Conservation (phyloP, 805 yeast genomes). For the Candida hungchunana region DNA sequence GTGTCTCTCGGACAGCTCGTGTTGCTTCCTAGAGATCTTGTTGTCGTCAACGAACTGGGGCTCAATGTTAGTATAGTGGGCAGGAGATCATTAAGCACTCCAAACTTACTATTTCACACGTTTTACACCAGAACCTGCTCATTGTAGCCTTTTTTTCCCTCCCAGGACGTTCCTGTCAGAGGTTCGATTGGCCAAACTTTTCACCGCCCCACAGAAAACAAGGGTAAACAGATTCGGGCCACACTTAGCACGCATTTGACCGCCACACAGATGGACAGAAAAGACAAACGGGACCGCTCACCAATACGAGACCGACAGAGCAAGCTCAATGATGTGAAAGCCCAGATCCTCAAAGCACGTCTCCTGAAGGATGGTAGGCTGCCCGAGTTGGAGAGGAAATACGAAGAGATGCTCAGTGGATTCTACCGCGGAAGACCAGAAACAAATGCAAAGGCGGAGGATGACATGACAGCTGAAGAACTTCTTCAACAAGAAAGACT, state of each 20-base stretch:
- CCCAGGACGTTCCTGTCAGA: too few relatives aligned
- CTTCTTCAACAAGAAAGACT: conserved; percentile 32
- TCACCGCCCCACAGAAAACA: too few relatives aligned
- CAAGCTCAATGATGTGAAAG: conserved; percentile 31
- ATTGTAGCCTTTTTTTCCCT: too few relatives aligned
- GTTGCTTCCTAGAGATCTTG: conserved; percentile 29
- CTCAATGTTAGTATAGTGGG: conserved; percentile 1
- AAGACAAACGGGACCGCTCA: too few relatives aligned
- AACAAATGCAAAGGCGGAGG: conserved; percentile 8
- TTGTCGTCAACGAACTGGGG: conserved; percentile 35
- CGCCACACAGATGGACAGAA: too few relatives aligned
- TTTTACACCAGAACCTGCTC: conserved; percentile 25
- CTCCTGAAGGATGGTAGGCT: conserved; percentile 24
- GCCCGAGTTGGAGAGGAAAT: conserved; percentile 22
- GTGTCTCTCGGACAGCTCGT: conserved; percentile 33
- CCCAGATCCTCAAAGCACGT: conserved; percentile 32
- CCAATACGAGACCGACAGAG: conserved; percentile 3
- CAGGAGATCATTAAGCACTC: not conserved
- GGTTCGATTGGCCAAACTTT: too few relatives aligned
- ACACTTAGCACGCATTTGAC: too few relatives aligned
- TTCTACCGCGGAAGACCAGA: conserved; percentile 5
- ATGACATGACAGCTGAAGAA: conserved; percentile 35
- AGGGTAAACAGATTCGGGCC: too few relatives aligned
- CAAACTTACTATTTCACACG: conserved; percentile 32
- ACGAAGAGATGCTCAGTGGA: conserved; percentile 13